Conservation (phyloP, 108 stramenopile species). For the Mediolabrus comicus region DNA sequence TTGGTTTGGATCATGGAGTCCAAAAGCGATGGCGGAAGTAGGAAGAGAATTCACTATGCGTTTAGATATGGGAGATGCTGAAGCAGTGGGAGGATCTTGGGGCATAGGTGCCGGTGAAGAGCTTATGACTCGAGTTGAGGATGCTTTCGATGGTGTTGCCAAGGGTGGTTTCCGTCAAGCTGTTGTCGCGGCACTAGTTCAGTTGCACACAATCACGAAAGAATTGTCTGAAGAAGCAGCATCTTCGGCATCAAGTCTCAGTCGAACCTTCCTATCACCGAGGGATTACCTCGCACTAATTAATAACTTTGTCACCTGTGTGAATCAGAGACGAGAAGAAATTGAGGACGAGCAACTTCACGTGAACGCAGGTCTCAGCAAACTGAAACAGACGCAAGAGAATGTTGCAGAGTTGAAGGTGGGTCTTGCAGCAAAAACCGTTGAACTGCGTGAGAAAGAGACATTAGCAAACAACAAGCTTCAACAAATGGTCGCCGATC, state of each 20-base stretch:
- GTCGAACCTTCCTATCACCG: conserved; percentile 89
- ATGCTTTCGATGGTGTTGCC: conserved; percentile 60
- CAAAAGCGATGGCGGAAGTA: conserved; percentile 92
- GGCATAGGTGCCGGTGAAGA: conserved; percentile 77
- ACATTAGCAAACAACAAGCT: conserved; percentile 92
- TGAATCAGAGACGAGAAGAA: conserved; percentile 69
- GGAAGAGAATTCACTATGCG: conserved; percentile 67
- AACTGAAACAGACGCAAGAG: conserved; percentile 91
- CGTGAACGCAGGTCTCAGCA: conserved; percentile 94
- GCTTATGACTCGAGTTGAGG: conserved; percentile 67
- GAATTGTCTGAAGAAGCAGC: conserved; percentile 58
- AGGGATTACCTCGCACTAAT: conserved; percentile 96
- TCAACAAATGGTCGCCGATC: conserved; percentile 98
- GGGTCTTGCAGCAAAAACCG: conserved; percentile 78
- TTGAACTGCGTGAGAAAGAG: conserved; percentile 86
- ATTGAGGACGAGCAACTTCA: conserved; percentile 96
- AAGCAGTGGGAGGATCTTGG: conserved; percentile 80
- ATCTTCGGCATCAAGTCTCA: conserved; percentile 53
- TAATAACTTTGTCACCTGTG: conserved; percentile 86
- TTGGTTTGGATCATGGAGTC: conserved; percentile 99
- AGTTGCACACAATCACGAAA: conserved; percentile 82
- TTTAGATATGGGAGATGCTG: conserved; percentile 87
- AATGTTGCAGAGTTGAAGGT: conserved; percentile 90
- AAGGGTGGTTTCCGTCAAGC: conserved; percentile 81
- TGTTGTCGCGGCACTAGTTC: conserved; percentile 93